These are phyloP conservation scores for Fusarium decemcellulare DNA, from an alignment of 2,329 filamentous ascomycete species.

Conservation along the genomic window DNA sequence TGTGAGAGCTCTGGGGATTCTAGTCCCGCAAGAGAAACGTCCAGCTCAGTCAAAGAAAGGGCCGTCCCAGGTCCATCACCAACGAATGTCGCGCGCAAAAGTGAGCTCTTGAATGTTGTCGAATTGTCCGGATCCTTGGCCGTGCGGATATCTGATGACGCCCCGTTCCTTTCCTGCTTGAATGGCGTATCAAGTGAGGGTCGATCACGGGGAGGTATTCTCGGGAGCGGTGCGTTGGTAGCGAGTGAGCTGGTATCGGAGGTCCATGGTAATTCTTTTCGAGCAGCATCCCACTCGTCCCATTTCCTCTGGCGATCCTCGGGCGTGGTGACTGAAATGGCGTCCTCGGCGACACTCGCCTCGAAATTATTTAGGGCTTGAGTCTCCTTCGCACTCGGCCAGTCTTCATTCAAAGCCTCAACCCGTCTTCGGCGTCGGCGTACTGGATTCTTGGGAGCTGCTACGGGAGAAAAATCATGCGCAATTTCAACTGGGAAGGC, in stretches of 20 bases:
- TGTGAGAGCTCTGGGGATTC: conserved; percentile 9
- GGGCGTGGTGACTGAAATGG: conserved; percentile 7
- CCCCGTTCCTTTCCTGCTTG: neutral
- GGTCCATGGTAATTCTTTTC: conserved; percentile 43
- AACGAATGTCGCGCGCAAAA: no score
- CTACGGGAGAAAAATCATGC: conserved; percentile 42
- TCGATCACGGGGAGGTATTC: conserved; percentile 27
- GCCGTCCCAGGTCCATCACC: no score
- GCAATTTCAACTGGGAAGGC: conserved; percentile 42
- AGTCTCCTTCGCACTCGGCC: conserved; percentile 5
- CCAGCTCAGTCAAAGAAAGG: conserved; percentile 13
- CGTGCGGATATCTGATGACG: neutral
- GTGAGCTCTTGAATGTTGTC: neutral
- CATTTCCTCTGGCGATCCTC: conserved; percentile 36
- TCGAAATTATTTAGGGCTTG: conserved; percentile 21
- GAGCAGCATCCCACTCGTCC: conserved; percentile 45
- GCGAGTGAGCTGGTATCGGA: conserved; percentile 30
- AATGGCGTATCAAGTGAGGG: conserved; percentile 14
- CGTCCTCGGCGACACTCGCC: conserved; percentile 10
- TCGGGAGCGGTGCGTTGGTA: conserved; percentile 34
- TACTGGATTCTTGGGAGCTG: conserved; percentile 41
- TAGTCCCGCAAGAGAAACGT: conserved; percentile 28
- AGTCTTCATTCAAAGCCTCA: conserved; percentile 10
- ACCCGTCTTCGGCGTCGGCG: conserved; percentile 48
- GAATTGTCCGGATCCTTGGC: neutral